Evolutionary conservation across 75 land plant species (phyloP).

Genomic region (Cunninghamia lanceolata): DNA sequence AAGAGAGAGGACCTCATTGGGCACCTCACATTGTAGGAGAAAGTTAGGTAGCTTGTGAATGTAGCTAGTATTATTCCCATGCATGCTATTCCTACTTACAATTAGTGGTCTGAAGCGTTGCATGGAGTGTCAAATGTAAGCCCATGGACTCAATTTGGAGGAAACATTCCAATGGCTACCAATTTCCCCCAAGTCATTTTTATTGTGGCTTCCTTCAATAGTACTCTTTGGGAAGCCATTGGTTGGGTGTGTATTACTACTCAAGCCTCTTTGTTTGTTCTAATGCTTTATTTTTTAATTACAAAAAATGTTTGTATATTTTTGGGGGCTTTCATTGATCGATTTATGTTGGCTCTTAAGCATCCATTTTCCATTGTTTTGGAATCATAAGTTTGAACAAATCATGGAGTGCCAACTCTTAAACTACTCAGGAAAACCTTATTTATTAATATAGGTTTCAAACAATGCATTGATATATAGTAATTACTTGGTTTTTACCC

Average conservation of each 20-base stretch:
- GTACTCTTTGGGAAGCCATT: conserved; percentile 74
- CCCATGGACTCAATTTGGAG: conserved; percentile 59
- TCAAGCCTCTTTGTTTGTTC: neutral
- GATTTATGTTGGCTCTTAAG: too few species aligned
- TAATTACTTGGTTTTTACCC: too few species aligned
- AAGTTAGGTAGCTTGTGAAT: conserved; percentile 62
- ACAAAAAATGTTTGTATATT: too few species aligned
- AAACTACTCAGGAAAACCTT: too few species aligned
- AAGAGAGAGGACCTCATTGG: conserved; percentile 58
- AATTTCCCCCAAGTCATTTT: conserved; percentile 90
- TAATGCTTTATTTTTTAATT: neutral
- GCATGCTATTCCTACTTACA: conserved; percentile 65
- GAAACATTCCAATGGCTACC: conserved; percentile 65
- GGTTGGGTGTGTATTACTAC: conserved; percentile 53
- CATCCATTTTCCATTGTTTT: too few species aligned
- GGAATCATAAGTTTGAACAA: too few species aligned
- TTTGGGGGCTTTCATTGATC: too few species aligned
- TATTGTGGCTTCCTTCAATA: conserved; percentile 89
- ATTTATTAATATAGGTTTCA: too few species aligned
- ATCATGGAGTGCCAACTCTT: too few species aligned
- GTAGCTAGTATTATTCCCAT: conserved; percentile 56
- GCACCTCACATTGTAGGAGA: conserved; percentile 68
- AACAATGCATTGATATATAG: too few species aligned
- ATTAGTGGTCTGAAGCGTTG: conserved; percentile 95
- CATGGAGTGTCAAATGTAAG: conserved; percentile 77